Base-by-base conservation (phyloP, 768 basidiomycete genomes). In the Rhizopogon vulgaris region DNA sequence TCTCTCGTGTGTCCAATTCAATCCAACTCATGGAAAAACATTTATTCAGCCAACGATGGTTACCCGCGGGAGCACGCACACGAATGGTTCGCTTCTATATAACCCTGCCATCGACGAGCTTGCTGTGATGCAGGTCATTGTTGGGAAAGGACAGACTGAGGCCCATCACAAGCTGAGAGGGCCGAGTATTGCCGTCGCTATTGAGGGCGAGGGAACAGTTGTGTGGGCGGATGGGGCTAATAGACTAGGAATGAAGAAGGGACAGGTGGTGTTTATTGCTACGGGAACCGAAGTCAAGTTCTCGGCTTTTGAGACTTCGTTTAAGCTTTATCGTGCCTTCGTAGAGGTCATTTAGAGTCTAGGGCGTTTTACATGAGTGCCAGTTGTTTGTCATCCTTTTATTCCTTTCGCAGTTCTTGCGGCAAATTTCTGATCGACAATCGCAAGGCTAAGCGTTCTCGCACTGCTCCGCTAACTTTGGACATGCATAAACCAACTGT, bases 31-130 rank as follows among this genome's bases (percentile, higher is more conserved):
- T 2, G 77, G 85, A 0, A 69, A 75, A 15, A 80, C 78, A 42
- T 89, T 93, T 62, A 68, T 82, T 48, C 52, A 68, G 14, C 84
- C 90, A 1, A 67, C 63, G 2, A 55, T 70, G 0, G 90, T 87
- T 71, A 64, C 64, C 17, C 54, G 41, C 27, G 36, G 41, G 22
- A 46, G 51, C 41, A 34, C 52, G n/a, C 17, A 9, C 10, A 39
- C 40, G 12, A 39, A 30, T 5, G 55, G 63, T 15, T 52, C 78
- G 27, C 76, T 72, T n/a, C 66, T 94, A 9, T 95, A 93, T 70
- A 82, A 95, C 63, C 94, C 94, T 3, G 91, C 93, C 0, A 87
- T 93, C 57, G 82, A 87, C 25, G 93, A 97, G 69, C 94, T 97
- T 67, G 83, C 87, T 11, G 91, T 97, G 5, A 71, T 92, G 9